Conservation (phyloP, 176 grass and related monocot species). For the Aegilops longissima region DNA sequence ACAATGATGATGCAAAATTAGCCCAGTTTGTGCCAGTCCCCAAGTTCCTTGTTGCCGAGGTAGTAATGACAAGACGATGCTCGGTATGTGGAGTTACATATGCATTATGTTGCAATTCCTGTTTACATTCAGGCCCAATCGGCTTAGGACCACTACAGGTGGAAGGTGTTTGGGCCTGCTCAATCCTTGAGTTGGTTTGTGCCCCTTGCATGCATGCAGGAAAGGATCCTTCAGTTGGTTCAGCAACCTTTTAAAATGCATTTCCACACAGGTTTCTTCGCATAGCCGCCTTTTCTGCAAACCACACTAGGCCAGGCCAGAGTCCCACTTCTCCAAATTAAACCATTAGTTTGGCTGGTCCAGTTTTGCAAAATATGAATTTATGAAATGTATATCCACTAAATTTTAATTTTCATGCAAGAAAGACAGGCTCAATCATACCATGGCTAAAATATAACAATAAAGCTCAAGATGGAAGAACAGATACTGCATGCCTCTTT, state of each 20-base stretch:
- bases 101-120: not conserved
- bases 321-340: not conserved
- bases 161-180: not conserved
- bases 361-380: not conserved
- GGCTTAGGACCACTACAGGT: not conserved
- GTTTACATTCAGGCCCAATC: not conserved
- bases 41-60: not conserved
- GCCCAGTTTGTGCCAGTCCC: not conserved
- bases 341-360: not conserved
- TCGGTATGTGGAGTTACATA: not conserved
- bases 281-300: not conserved
- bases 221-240: not conserved
- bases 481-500: not conserved
- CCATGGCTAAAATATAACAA: constrained; percentile 7
- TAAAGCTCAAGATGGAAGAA: not conserved
- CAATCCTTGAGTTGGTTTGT: not conserved
- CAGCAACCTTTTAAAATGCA: not conserved
- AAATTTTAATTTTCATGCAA: constrained; percentile 9
- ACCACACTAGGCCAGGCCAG: not conserved
- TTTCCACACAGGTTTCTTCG: not conserved
- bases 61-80: not conserved
- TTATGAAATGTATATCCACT: not conserved
- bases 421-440: not conserved
- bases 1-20: not conserved
- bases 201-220: too few relatives aligned